Percentiles rank a stretch among this genome's conserved stretches.
Conservation (phyloP, 768 basidiomycete species). For the Psilocybe cubensis region DNA sequence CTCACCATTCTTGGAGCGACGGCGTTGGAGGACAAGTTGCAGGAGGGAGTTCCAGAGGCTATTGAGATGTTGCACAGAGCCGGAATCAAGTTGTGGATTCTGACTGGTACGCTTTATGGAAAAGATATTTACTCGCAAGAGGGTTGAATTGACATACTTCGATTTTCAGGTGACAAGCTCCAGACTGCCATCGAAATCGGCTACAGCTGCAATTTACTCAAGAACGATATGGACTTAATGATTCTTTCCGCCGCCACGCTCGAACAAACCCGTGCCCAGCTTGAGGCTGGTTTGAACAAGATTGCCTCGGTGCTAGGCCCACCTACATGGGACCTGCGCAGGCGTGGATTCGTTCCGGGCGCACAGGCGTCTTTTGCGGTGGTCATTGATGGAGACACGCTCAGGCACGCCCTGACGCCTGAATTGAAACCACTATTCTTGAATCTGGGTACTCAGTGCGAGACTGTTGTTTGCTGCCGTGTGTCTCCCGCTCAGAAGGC, state of each 20-base stretch:
- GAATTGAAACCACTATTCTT: conserved; percentile 87
- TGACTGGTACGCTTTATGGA: conserved; percentile 72
- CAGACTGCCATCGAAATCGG: conserved; percentile 99
- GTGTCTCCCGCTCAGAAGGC: conserved; percentile 98
- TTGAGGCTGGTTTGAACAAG: conserved; percentile 94
- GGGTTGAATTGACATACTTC: background rate
- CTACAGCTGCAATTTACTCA: conserved; percentile 93
- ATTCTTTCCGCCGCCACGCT: conserved; percentile 86
- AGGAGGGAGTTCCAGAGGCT: conserved; percentile 95
- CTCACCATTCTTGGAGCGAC: conserved; percentile 91
- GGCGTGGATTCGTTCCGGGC: conserved; percentile 69
- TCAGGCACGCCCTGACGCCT: conserved; percentile 77
- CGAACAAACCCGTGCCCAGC: conserved; percentile 78
- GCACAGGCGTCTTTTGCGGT: conserved; percentile 84
- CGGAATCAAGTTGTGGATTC: conserved; percentile 97
- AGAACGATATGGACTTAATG: conserved; percentile 96
- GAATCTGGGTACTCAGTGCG: conserved; percentile 92
- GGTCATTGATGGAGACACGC: conserved; percentile 95
- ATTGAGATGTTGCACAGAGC: conserved; percentile 91
- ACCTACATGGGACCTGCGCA: conserved; percentile 59
- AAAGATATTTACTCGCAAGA: background rate
- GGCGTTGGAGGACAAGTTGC: conserved; percentile 95
- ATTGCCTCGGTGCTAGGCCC: conserved; percentile 87
- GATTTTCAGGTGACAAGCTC: conserved; percentile 84
- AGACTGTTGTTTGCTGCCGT: conserved; percentile 97